Conservation (phyloP, 768 basidiomycete genomes). For the Mrakia blollopis region DNA sequence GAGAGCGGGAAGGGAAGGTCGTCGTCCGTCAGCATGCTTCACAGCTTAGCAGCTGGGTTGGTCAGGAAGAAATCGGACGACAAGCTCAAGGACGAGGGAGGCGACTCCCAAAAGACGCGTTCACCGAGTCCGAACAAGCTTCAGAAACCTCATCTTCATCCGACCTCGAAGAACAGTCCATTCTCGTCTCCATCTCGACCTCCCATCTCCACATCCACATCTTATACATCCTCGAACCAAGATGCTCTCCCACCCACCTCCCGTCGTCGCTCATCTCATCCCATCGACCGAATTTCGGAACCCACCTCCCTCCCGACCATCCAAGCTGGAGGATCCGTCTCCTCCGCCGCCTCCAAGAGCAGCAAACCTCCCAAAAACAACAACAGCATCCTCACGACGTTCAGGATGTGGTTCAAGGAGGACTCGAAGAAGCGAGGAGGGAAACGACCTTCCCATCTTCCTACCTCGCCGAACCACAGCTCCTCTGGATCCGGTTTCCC, state of each 20-base stretch:
- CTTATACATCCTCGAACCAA: neutral
- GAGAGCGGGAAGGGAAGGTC: constrained; percentile 62
- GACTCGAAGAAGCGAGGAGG: constrained; percentile 55
- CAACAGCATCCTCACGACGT: constrained; percentile 75
- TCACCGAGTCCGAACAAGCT: constrained; percentile 10
- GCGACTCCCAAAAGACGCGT: neutral
- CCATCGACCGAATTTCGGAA: neutral
- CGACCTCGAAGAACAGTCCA: neutral
- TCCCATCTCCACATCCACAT: neutral
- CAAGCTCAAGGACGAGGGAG: constrained; percentile 47
- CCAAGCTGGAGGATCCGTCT: constrained; percentile 6
- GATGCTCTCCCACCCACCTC: neutral
- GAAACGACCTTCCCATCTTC: constrained; percentile 3
- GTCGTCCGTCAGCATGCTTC: constrained; percentile 92
- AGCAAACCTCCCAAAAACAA: constrained; percentile 52
- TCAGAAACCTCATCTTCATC: constrained; percentile 2
- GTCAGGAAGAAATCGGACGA: constrained; percentile 78
- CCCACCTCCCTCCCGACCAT: constrained; percentile 8
- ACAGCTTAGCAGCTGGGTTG: constrained; percentile 59
- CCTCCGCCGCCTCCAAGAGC: constrained; percentile 42
- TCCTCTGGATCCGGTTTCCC: constrained; percentile 27
- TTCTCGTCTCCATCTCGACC: no score
- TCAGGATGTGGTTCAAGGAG: constrained; percentile 88
- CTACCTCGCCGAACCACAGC: constrained; percentile 18
- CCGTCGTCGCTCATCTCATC: constrained; percentile 1